A percentile compares a stretch with the other conserved stretches of the same genome.
Conservation (phyloP, 768 basidiomycete species). For the Hypsizygus marmoreus region DNA sequence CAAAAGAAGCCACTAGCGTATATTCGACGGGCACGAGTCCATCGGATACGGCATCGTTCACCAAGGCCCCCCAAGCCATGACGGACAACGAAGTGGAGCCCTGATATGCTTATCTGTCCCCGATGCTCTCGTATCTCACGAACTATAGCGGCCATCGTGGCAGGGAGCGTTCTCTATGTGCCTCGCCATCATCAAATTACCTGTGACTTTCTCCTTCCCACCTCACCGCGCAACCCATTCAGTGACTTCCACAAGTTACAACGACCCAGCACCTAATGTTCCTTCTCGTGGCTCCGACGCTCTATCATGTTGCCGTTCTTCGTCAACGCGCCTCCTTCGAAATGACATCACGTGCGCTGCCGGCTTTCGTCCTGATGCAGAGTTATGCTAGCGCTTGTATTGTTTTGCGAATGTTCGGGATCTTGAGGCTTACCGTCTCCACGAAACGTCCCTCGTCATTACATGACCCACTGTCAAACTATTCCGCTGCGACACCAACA, state of each 20-base stretch:
- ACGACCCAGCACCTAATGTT: conserved; percentile 9
- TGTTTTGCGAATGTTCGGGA: conserved; percentile 32
- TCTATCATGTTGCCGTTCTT: conserved; percentile 45
- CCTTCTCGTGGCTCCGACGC: conserved; percentile 15
- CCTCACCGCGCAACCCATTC: conserved; percentile 46
- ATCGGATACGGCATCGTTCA: conserved; percentile 29
- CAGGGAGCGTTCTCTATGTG: conserved; percentile 46
- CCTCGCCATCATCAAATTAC: conserved; percentile 34
- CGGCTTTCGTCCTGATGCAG: conserved; percentile 40
- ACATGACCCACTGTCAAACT: conserved; percentile 36
- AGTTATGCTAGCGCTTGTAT: conserved; percentile 53
- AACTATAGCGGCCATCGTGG: conserved; percentile 32
- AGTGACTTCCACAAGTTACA: conserved; percentile 24
- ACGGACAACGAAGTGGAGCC: conserved; percentile 35
- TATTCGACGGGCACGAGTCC: conserved; percentile 36
- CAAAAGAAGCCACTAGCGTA: conserved; percentile 39
- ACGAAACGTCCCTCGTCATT: conserved; percentile 41
- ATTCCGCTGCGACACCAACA: conserved; percentile 23
- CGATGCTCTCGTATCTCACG: conserved; percentile 48
- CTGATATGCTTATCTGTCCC: conserved; percentile 44
- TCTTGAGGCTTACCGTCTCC: conserved; percentile 31
- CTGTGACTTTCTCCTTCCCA: conserved; percentile 26
- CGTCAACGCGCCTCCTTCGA: conserved; percentile 20
- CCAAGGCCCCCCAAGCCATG: conserved; percentile 42
- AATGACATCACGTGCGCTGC: conserved; percentile 37